phyloP scores from a whole-genome alignment of 176 grass and related monocot genomes.

The Lolium rigidum region DNA sequence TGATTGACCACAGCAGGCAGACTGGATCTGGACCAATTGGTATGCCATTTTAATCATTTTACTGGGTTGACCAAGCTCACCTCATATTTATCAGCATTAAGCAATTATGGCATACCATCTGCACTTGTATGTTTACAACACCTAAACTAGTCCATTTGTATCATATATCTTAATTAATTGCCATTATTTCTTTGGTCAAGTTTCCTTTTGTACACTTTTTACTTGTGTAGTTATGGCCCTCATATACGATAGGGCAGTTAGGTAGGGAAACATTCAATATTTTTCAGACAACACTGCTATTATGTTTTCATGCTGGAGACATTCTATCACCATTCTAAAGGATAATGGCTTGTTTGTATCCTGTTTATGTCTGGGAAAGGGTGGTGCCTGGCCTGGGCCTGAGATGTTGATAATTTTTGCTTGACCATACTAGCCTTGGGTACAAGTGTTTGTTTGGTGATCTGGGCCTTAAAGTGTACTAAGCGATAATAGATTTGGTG shows the following conservation, averaged over 20 bases:
- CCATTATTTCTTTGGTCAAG: slow-evolving; percentile 4
- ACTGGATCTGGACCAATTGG: slow-evolving; percentile 88
- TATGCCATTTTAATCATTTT: slow-evolving; percentile 41
- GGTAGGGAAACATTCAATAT: neutral
- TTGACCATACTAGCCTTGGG: neutral
- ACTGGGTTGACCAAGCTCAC: neutral
- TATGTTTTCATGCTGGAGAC: neutral
- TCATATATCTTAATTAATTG: slow-evolving; percentile 8
- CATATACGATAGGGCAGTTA: neutral
- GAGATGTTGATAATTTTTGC: neutral
- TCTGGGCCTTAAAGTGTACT: neutral
- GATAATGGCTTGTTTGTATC: neutral
- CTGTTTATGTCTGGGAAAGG: neutral
- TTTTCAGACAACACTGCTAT: neutral
- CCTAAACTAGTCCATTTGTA: slow-evolving; percentile 10
- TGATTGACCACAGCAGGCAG: slow-evolving; percentile 94
- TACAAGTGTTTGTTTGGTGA: neutral
- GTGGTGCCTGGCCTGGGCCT: neutral
- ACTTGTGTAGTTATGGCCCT: neutral
- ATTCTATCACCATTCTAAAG: neutral
- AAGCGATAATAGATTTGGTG: no score
- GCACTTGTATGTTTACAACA: slow-evolving; percentile 2
- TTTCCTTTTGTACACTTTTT: slow-evolving; percentile 5
- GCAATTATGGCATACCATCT: neutral
- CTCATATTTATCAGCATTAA: neutral